Percentiles rank a stretch among this genome's conserved stretches.
These are phyloP conservation scores for Amanita rubescens DNA, from an alignment of 768 basidiomycete species.

Conservation along the genomic window DNA sequence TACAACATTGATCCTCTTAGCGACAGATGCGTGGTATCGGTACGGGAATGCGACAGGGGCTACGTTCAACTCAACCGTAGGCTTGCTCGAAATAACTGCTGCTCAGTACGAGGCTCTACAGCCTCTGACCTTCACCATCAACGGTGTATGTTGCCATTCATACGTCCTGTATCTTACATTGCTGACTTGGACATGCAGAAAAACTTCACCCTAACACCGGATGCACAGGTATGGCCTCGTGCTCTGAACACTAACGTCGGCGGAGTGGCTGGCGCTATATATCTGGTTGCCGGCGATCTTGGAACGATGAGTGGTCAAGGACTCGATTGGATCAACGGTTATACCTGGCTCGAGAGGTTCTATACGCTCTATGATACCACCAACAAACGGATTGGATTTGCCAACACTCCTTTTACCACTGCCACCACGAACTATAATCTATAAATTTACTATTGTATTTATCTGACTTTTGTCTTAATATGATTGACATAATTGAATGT, in stretches of 20 bases:
- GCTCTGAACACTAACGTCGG: slow-evolving; percentile 49
- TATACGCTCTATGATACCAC: slow-evolving; percentile 64
- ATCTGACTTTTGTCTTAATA: no score
- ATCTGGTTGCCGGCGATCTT: slow-evolving; percentile 47
- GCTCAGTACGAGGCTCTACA: slow-evolving; percentile 44
- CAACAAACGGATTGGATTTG: slow-evolving; percentile 59
- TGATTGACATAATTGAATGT: no score
- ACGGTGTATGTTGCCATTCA: slow-evolving; percentile 27
- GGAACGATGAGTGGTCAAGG: slow-evolving; percentile 45
- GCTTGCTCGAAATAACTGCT: slow-evolving; percentile 45
- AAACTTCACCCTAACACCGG: slow-evolving; percentile 47
- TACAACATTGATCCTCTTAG: slow-evolving; percentile 44
- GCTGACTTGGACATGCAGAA: slow-evolving; percentile 29
- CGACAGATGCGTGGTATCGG: slow-evolving; percentile 35
- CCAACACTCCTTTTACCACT: slow-evolving; percentile 42
- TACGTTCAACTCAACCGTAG: slow-evolving; percentile 34
- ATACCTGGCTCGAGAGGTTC: slow-evolving; percentile 41
- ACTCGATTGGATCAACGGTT: slow-evolving; percentile 55
- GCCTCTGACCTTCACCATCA: slow-evolving; percentile 49
- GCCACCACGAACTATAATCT: slow-evolving; percentile 30
- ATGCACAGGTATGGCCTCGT: slow-evolving; percentile 68
- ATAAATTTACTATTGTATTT: no score
- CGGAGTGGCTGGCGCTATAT: slow-evolving; percentile 42
- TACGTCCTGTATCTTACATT: slow-evolving; percentile 18
- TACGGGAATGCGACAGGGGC: slow-evolving; percentile 45